Conservation (phyloP, 192 early-diverging fungal genomes). For the Backusella australiensis region DNA sequence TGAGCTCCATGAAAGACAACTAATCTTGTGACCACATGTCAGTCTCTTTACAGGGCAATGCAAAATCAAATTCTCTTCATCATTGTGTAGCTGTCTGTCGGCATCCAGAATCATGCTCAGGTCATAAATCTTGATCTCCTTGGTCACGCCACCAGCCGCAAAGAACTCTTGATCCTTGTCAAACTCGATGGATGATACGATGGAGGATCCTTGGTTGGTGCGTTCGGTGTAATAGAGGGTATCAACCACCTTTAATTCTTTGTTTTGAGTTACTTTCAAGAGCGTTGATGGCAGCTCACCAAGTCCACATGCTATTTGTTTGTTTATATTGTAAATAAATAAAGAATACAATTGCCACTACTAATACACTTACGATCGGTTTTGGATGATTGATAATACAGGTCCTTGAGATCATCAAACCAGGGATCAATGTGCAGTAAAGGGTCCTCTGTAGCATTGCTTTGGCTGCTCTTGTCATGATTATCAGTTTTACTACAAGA, state of each 20-base stretch:
- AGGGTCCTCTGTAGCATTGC: slow-evolving; percentile 45
- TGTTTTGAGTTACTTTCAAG: slow-evolving; percentile 63
- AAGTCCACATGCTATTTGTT: slow-evolving; percentile 9
- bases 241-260: slow-evolving; percentile 72
- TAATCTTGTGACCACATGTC: slow-evolving; percentile 82
- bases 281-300: slow-evolving; percentile 65
- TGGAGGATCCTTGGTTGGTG: slow-evolving; percentile 58
- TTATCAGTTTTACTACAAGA: neutral
- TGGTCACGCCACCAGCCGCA: slow-evolving; percentile 89
- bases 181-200: slow-evolving; percentile 94
- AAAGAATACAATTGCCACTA: neutral
- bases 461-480: slow-evolving; percentile 22
- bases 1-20: slow-evolving; percentile 89
- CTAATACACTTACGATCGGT: slow-evolving; percentile 34
- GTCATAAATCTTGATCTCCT: slow-evolving; percentile 93
- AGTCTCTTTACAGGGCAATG: slow-evolving; percentile 85
- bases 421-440: slow-evolving; percentile 22
- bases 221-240: slow-evolving; percentile 80
- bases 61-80: slow-evolving; percentile 16
- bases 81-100: slow-evolving; percentile 26
- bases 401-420: slow-evolving; percentile 68
- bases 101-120: slow-evolving; percentile 49
- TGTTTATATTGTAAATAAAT: neutral
- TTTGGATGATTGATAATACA: slow-evolving; percentile 66
- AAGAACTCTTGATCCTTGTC: slow-evolving; percentile 92